Conservation (phyloP, 2,329 filamentous ascomycete genomes). For the Huntiella decipiens region DNA sequence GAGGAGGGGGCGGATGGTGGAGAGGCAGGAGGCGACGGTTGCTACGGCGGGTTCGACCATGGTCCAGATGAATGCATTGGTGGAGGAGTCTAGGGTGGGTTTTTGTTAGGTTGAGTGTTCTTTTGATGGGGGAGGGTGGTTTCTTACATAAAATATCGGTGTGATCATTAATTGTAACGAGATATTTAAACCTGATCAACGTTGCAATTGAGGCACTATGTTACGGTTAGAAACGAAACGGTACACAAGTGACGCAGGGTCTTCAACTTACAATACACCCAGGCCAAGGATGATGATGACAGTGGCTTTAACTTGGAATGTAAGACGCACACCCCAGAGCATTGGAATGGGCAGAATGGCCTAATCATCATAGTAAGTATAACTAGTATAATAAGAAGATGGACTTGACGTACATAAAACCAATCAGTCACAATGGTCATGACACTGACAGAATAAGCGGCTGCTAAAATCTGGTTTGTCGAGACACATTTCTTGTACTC, state of each 20-base stretch:
- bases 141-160: conserved; percentile 30
- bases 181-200: conserved; percentile 30
- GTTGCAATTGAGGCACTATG: conserved; percentile 33
- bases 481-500: conserved; percentile 24
- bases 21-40: conserved; percentile 33
- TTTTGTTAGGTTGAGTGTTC: conserved; percentile 1
- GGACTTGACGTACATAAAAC: conserved; percentile 24
- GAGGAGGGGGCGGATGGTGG: conserved; percentile 35
- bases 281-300: conserved; percentile 30
- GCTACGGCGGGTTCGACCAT: conserved; percentile 37
- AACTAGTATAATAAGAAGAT: not conserved
- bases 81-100: conserved; percentile 21
- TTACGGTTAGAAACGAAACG: not conserved
- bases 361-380: conserved; percentile 13
- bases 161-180: conserved; percentile 25
- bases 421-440: conserved; percentile 35
- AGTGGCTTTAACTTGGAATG: conserved; percentile 29
- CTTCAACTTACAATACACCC: conserved; percentile 26
- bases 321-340: conserved; percentile 36
- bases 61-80: conserved; percentile 36
- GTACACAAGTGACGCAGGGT: too few relatives aligned
- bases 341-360: conserved; percentile 34
- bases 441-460: conserved; percentile 31
- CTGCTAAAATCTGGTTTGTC: conserved; percentile 24
- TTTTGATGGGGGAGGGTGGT: not conserved